These are phyloP conservation scores for Letharia lupina DNA, from an alignment of 495 filamentous ascomycete species.

Conservation along the genomic window DNA sequence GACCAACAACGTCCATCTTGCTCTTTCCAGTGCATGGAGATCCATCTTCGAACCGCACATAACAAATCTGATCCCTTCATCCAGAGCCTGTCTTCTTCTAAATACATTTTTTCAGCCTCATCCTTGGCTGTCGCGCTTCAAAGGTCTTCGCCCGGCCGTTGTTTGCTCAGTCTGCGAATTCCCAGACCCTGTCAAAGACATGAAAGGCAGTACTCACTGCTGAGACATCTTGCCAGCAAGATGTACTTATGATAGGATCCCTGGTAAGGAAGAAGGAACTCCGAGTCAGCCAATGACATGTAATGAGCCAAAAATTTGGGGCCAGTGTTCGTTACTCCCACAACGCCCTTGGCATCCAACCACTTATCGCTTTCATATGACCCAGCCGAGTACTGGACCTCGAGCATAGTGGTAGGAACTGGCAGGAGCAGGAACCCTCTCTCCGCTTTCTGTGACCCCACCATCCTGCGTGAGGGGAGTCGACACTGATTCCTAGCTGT, in stretches of 20 bases:
- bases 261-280: not conserved
- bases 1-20: not conserved
- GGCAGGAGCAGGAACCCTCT: not conserved
- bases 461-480: too few species aligned
- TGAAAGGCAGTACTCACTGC: not conserved
- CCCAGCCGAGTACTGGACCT: not conserved
- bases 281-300: not conserved
- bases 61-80: not conserved
- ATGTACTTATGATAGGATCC: not conserved
- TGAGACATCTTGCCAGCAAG: not conserved
- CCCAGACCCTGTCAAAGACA: not conserved
- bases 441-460: not conserved
- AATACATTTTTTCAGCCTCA: not conserved
- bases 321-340: not conserved
- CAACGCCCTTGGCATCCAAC: not conserved
- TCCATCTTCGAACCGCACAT: not conserved
- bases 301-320: not conserved
- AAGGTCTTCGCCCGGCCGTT: not conserved
- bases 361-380: not conserved
- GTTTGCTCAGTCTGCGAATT: not conserved
- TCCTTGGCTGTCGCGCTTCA: not conserved
- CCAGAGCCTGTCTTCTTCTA: not conserved
- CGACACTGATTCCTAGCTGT: not conserved
- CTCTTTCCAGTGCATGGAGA: not conserved
- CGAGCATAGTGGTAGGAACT: not conserved